These are phyloP conservation scores for Mortierella sp. DNA, from an alignment of 371 early-diverging fungal species.

Conservation along the genomic window DNA sequence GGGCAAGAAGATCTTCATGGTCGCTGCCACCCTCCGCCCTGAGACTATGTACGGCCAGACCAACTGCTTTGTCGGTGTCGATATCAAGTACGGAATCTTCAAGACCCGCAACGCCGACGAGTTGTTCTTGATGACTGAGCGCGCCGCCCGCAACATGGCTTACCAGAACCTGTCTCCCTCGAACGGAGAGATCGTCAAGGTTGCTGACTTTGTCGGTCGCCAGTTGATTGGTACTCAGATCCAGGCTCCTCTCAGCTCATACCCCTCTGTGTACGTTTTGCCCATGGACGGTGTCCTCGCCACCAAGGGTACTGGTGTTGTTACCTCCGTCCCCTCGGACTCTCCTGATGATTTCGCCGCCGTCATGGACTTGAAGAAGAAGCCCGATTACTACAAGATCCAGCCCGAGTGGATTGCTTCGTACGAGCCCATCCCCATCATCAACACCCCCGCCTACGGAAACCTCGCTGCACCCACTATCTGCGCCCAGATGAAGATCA, in stretches of 20 bases:
- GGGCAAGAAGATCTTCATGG: conserved; percentile 86
- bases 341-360: conserved; percentile 98
- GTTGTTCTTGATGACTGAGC: conserved; percentile 92
- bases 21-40: conserved; percentile 98
- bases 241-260: conserved; percentile 89
- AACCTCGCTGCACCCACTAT: conserved; percentile 87
- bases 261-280: conserved; percentile 89
- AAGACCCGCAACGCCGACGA: conserved; percentile 80
- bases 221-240: conserved; percentile 93
- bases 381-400: conserved; percentile 93
- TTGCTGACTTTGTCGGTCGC: conserved; percentile 86
- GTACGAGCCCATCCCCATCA: conserved; percentile 89
- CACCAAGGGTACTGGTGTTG: conserved; percentile 98
- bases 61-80: conserved; percentile 97
- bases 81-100: conserved; percentile 92
- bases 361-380: conserved; percentile 93
- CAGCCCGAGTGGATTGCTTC: conserved; percentile 89
- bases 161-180: conserved; percentile 87
- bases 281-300: conserved; percentile 97
- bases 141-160: conserved; percentile 97
- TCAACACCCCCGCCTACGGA: conserved; percentile 91
- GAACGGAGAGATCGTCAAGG: conserved; percentile 77
- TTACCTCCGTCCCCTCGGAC: conserved; percentile 98
- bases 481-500: conserved; percentile 94
- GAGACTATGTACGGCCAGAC: conserved; percentile 99